Evolutionary conservation across 257 asterid species (phyloP).

Genomic region (Fraxinus americana): DNA sequence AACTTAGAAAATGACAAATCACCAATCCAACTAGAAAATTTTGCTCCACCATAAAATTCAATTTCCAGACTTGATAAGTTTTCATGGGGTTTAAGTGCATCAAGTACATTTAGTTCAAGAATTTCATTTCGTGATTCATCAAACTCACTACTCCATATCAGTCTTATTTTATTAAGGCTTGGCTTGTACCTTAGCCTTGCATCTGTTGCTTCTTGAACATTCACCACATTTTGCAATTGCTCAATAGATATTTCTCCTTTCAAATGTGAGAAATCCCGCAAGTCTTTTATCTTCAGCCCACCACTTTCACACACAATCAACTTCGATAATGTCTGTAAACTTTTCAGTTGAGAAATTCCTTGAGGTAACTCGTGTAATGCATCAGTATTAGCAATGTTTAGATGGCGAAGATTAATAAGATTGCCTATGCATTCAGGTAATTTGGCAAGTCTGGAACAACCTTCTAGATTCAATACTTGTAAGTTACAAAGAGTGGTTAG

Average conservation of each 20-base stretch:
- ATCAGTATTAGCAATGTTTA: slow-evolving; percentile 19
- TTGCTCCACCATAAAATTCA: slow-evolving; percentile 12
- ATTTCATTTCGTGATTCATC: slow-evolving; percentile 15
- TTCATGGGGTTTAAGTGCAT: slow-evolving; percentile 16
- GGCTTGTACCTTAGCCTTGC: slow-evolving; percentile 18
- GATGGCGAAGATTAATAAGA: slow-evolving; percentile 29
- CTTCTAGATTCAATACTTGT: slow-evolving; percentile 16
- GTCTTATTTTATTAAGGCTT: slow-evolving; percentile 12
- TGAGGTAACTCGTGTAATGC: slow-evolving; percentile 27
- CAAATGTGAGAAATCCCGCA: slow-evolving; percentile 17
- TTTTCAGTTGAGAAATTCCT: slow-evolving; percentile 22
- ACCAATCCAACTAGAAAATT: slow-evolving; percentile 28
- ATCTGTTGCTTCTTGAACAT: slow-evolving; percentile 23
- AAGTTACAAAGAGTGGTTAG: slow-evolving; percentile 18
- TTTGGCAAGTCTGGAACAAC: slow-evolving; percentile 16
- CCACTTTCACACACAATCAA: slow-evolving; percentile 21
- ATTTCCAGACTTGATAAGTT: slow-evolving; percentile 16
- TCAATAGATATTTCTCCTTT: slow-evolving; percentile 16
- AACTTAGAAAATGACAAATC: slow-evolving; percentile 10
- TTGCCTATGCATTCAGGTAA: slow-evolving; percentile 9
- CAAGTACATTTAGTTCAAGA: slow-evolving; percentile 23
- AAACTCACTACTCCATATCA: slow-evolving; percentile 10
- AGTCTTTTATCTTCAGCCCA: slow-evolving; percentile 19
- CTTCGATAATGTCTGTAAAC: slow-evolving; percentile 25
- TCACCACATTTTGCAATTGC: slow-evolving; percentile 19